Conservation (phyloP, 495 filamentous ascomycete genomes). For the Podospora pseudoanserina region DNA sequence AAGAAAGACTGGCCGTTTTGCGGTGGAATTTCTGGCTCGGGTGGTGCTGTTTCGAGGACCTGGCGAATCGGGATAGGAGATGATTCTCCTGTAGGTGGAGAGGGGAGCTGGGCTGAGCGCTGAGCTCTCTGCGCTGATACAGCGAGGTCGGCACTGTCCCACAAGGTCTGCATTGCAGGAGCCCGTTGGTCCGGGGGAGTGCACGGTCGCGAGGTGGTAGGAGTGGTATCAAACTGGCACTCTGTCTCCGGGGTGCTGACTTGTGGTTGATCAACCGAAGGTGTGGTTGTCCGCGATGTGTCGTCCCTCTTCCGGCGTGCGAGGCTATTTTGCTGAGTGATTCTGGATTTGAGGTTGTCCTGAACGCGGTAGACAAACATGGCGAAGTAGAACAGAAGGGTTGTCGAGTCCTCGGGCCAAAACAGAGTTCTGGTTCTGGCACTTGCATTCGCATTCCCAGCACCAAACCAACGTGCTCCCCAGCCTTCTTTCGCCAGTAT, state of each 20-base stretch:
- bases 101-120: not conserved
- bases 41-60: not conserved
- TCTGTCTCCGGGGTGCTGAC: not conserved
- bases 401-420: conserved; percentile 22
- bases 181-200: not conserved
- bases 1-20: conserved; percentile 11
- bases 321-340: not conserved
- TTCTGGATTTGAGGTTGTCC: not conserved
- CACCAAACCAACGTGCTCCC: conserved; percentile 20
- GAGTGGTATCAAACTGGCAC: not conserved
- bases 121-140: not conserved
- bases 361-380: conserved; percentile 17
- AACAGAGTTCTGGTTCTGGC: conserved; percentile 9
- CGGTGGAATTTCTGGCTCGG: not conserved
- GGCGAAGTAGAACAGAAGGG: conserved; percentile 17
- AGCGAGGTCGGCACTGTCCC: not conserved
- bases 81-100: not conserved
- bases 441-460: not conserved
- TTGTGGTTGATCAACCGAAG: not conserved
- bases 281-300: not conserved
- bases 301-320: not conserved
- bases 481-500: conserved; percentile 16
- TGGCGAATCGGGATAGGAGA: not conserved
- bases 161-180: not conserved
- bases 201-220: not conserved